Base-by-base conservation (phyloP, 2,329 filamentous ascomycete species). In the Ascochyta rabiei region DNA sequence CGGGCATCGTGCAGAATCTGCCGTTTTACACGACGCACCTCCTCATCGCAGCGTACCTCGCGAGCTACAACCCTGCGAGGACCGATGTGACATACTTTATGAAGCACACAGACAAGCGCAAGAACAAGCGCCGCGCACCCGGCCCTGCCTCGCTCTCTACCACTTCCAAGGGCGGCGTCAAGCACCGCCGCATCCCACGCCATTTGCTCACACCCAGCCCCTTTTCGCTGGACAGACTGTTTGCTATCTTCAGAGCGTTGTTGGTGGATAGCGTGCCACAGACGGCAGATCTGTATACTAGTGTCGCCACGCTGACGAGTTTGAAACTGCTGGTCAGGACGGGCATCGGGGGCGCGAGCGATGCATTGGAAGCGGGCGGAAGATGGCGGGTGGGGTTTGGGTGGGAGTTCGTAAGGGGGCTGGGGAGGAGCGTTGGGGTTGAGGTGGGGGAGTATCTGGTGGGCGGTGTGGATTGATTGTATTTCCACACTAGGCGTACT, bases 381-480 rank as follows among this genome's bases (percentile, higher is more conserved):
- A 87, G 89, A 74, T 95, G 89, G 89, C 85, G 88, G 67, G 87
- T 93, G 9, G 90, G 89, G 63, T 86, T 90, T 53, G 86, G 87
- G 1, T 93, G 89, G 89, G 91, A 95, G 68, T 86, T 89, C 59
- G 84, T 90, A 6, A 79, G 87, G 56, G 83, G 81, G 3, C 76
- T 95, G 59, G 90, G 89, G 24, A 79, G 90, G 67, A 88, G 84
- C 68, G 84, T 95, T 46, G 88, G 88, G 2, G 81, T 95, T n/a
- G 89, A 92, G 72, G 82, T 92, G 12, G 86, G 90, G 59, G 90
- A 93, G 71, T 93, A 69, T 66, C 38, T 74, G 6, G 71, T 73
- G 43, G 72, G 72, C 3, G 72, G 72, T 16, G 71, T 73, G 40
- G 72, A 75, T 38, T 57, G 26, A 52, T 7, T 43, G 6, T 21